Evolutionary conservation across 805 yeast species (phyloP), one percentile per base, ranked within the genome.

Genomic region (Zygotorulaspora chibaensis): DNA sequence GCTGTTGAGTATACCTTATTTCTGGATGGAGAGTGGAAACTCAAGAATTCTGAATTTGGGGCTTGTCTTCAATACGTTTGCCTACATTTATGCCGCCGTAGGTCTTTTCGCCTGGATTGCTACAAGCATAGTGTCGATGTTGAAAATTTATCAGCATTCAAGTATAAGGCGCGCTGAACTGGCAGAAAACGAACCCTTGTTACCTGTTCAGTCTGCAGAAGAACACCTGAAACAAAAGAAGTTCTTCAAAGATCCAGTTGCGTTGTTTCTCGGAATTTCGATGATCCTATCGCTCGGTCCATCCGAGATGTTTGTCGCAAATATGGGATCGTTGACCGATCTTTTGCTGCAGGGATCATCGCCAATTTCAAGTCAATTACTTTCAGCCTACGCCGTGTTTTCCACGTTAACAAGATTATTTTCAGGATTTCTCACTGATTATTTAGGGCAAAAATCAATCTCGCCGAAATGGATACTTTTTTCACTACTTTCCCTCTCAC

Each of bases 251-350:
- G 88, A 84, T 55, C 71, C 71, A 17, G 73, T 83, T 1, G 77
- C 87, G 38, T 82, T 87, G 72, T 48, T 83, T 1, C 65, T 87
- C n/a, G 70, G 85, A 20, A 48, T 75, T 2, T 75, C 88, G 9
- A 73, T 89, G 43, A 70, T 89, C 23, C 65, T 87, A 38, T 74
- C 82, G 28, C 66, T 87, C 23, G 98, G 98, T 0, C 91, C 96
- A 0, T 69, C 87, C 46, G 98, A 90, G 57, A 80, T 87, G 73
- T 88, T 79, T 63, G 79, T 87, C 51, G 85, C 88, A 45, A 87
- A 89, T 59, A 75, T 90, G 74, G 93, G 91, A 1, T 82, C 89
- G 7, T 69, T 90, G 10, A 67, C 83, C n/a, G 65, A 68, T 34
- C 64, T 76, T 6, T 31, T 56, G 6, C 37, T 47, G 42, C 29